Conservation (phyloP, 805 yeast species). For the Clavispora phyllophila region DNA sequence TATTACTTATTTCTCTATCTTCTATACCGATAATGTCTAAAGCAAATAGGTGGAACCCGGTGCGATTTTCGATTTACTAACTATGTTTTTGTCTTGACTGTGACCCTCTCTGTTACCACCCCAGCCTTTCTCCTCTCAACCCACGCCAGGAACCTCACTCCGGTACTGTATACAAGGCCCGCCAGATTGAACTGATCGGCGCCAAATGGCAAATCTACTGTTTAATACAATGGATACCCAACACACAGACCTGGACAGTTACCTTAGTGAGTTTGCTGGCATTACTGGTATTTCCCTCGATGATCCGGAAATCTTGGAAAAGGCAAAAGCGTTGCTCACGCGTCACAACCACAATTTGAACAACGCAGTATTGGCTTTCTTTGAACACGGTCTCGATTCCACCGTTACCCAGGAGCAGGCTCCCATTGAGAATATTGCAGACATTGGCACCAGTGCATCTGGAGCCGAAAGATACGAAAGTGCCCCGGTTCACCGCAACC, state of each 20-base stretch:
- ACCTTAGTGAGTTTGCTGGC: slow-evolving; percentile 11
- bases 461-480: slow-evolving; percentile 11
- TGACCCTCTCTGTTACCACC: too few relatives aligned
- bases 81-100: too few relatives aligned
- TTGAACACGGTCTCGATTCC: slow-evolving; percentile 45
- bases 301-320: slow-evolving; percentile 8
- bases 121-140: too few relatives aligned
- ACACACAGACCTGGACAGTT: slow-evolving; percentile 7
- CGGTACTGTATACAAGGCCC: background rate
- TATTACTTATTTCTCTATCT: too few relatives aligned
- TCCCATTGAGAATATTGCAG: background rate
- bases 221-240: slow-evolving; percentile 6
- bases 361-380: slow-evolving; percentile 54
- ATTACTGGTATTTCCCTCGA: slow-evolving; percentile 12
- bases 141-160: background rate
- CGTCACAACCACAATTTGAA: slow-evolving; percentile 51
- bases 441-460: background rate
- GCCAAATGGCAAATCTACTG: background rate
- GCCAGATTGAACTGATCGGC: background rate
- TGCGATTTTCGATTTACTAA: too few relatives aligned
- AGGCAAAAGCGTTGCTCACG: slow-evolving; percentile 11
- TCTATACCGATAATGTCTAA: too few relatives aligned
- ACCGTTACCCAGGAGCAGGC: slow-evolving; percentile 7
- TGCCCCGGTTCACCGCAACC: slow-evolving; percentile 12
- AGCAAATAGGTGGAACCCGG: too few relatives aligned